Evolutionary conservation across 441 rosid genomes (phyloP).

Genomic region (Gossypium gossypioides): DNA sequence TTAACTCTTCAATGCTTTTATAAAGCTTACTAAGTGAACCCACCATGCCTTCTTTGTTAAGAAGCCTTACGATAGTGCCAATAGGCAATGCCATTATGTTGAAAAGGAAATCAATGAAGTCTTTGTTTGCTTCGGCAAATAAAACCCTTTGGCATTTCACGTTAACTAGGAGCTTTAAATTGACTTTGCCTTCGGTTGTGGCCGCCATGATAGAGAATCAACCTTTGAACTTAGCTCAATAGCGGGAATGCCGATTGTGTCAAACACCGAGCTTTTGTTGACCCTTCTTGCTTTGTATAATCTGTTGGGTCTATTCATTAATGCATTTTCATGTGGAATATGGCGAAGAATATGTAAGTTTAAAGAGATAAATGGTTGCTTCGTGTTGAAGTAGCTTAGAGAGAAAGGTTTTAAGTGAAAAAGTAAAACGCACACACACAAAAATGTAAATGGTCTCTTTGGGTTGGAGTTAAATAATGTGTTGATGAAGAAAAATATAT

Average conservation of each 20-base stretch:
- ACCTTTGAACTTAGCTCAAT: not conserved
- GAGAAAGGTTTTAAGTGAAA: no score
- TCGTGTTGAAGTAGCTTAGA: no score
- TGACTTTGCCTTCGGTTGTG: not conserved
- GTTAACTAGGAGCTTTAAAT: not conserved
- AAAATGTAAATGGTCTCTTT: no score
- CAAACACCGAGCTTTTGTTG: no score
- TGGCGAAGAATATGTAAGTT: no score
- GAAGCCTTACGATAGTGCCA: not conserved
- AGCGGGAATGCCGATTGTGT: not conserved
- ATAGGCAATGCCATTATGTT: not conserved
- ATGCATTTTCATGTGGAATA: no score
- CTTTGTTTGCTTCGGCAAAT: not conserved
- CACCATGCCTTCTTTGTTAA: not conserved
- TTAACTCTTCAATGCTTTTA: constrained; percentile 8
- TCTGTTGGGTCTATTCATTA: no score
- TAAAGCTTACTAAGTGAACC: constrained; percentile 15
- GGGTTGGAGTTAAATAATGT: no score
- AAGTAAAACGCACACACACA: no score
- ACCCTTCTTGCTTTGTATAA: no score
- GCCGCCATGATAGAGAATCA: not conserved
- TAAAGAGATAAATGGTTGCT: no score
- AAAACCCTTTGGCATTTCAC: not conserved
- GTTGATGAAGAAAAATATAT: no score
- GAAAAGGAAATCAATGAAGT: not conserved